Percentiles rank a stretch among this genome's conserved stretches.
phyloP scores from a whole-genome alignment of 2,329 filamentous ascomycete species.

The Penicillium sp. region DNA sequence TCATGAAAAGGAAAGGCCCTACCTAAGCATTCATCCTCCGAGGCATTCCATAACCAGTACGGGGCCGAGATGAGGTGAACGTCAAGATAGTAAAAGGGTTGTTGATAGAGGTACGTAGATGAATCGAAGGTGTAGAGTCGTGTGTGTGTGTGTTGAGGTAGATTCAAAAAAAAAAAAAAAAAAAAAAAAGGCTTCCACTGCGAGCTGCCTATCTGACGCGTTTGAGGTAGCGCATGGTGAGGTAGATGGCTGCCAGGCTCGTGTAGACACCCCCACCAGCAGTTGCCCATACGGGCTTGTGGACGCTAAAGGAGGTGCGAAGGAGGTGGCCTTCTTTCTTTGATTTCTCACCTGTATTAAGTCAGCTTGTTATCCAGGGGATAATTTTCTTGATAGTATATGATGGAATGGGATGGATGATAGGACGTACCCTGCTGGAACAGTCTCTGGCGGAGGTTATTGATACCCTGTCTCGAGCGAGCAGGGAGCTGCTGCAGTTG shows the following conservation, averaged over 20 bases:
- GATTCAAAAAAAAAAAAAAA: background rate
- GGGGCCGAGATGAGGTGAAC: constrained; percentile 1
- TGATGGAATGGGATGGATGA: background rate
- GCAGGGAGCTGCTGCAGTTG: constrained; percentile 21
- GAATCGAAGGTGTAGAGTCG: background rate
- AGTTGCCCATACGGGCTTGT: constrained; percentile 32
- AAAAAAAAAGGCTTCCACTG: background rate
- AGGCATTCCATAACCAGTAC: constrained; percentile 9
- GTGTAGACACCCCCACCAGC: constrained; percentile 31
- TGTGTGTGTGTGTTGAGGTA: background rate
- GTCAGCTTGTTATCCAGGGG: constrained; percentile 5
- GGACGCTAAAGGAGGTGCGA: constrained; percentile 29
- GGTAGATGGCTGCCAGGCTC: constrained; percentile 28
- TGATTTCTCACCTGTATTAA: constrained; percentile 23
- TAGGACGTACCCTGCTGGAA: constrained; percentile 24
- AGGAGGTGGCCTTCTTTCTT: constrained; percentile 26
- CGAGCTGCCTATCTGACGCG: constrained; percentile 12
- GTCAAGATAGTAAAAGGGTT: constrained; percentile 1
- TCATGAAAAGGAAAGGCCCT: constrained; percentile 17
- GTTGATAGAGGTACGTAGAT: background rate
- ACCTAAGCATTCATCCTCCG: constrained; percentile 3
- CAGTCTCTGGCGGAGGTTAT: constrained; percentile 21
- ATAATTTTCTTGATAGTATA: background rate
- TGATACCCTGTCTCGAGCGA: constrained; percentile 23
- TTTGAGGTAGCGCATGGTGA: constrained; percentile 30